Base-by-base conservation (phyloP, 2,329 filamentous ascomycete genomes). In the Aphanoascus verrucosus region DNA sequence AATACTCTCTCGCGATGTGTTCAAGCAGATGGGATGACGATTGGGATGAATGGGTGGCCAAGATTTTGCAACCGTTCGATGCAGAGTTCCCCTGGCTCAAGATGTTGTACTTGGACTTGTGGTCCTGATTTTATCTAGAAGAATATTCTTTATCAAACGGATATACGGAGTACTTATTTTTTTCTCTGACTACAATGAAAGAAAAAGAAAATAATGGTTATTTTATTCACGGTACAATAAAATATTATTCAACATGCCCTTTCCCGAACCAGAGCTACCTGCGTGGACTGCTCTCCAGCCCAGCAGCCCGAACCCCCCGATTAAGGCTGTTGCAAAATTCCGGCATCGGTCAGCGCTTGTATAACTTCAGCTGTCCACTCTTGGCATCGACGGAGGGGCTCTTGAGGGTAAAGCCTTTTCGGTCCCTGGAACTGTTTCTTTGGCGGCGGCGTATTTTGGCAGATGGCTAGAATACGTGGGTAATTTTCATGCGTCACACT, bases 1-100 rank as follows among this genome's bases (percentile, higher is more conserved):
- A 71, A 55, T 71, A 68, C 55, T 63, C 64, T 32, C 56, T 62
- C 54, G 64, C 69, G 41, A 58, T 67, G 53, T 65, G 63, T 59
- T 60, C 59, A 41, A 64, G 62, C 48, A 47, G 56, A 55, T 70
- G 65, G 63, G 57, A 62, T 47, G 65, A 67, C 63, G 64, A 69
- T 54, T 69, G 65, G 65, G 56, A 56, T 55, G 40, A 58, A 46
- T 69, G 62, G 62, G 53, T 69, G 42, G 60, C 62, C 14, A 57
- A 60, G 44, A 62, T 63, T 28, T 41, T 70, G 49, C 60, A 64
- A 41, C 61, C 61, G 7, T 69, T 59, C 50, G 58, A 61, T 12
- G 60, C 60, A 31, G 64, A 68, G 58, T 64, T 63, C 59, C 59
- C 60, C 23, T 66, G 63, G 65, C 51, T 68, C 15, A 48, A 60